Base-by-base conservation (phyloP, 2,329 filamentous ascomycete species). In the Teratosphaeria gauchensis region DNA sequence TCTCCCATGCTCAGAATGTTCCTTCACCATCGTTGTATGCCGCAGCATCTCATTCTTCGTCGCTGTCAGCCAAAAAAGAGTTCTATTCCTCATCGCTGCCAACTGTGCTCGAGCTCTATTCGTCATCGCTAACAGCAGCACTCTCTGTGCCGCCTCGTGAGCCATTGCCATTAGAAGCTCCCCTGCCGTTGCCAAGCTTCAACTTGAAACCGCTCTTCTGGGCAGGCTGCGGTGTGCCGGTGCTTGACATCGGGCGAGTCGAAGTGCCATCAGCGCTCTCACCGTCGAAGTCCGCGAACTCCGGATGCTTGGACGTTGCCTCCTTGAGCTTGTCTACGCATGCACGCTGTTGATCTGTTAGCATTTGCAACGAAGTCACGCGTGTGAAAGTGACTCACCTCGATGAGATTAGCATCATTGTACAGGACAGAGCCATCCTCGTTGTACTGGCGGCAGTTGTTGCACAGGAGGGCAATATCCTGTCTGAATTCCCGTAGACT, bases 391-490 rank as follows among this genome's bases (percentile, higher is more conserved):
- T 8, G 51, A 76, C 85, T 78, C 78, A 95, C 91, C 82, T 96
- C 89, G 75, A 99, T 96, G 57, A 88, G 80, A 73, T 92, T 92
- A 55, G 92, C 92, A 78, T 99, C 94, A 69, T 89, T 83, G 76
- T 92, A 97, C 57, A 99, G 82, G 67, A 95, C 79, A 74, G 92
- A 96, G 59, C 87, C 89, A 71, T 97, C 94, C 75, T 99, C 95
- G 69, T 99, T 99, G 79, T 95, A 99, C 2, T 89, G 94, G 72
- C 90, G 84, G 64, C 92, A 96, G 74, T 99, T 99, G 71, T 82
- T 85, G 73, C 92, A 94, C 74, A 99, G 83, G 63, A 92, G 77
- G 55, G 85, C 84, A 62, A 99, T 86, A 70, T 99, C 95, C 65
- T 83, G 84, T 58, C 85, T 83, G 80, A 99, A 84, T 66, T 92